These are phyloP conservation scores for Penicillium longicatenatum DNA, from an alignment of 495 filamentous ascomycete species.

Conservation along the genomic window DNA sequence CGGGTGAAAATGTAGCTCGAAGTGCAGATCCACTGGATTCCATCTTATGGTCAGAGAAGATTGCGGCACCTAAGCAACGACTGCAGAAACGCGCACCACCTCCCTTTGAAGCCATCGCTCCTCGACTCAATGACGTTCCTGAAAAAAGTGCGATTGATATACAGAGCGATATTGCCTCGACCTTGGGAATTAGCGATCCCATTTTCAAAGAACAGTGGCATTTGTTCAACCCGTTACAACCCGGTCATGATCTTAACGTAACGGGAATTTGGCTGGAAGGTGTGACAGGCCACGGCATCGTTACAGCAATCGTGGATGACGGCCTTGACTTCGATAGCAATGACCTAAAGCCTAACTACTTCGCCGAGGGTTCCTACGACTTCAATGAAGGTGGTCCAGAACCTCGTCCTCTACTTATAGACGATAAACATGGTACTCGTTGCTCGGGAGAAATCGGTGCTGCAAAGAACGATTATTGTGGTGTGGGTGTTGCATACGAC, in stretches of 20 bases:
- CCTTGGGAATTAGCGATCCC: slow-evolving; percentile 78
- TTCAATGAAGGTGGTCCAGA: slow-evolving; percentile 84
- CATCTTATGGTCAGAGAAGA: slow-evolving; percentile 80
- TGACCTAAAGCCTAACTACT: slow-evolving; percentile 90
- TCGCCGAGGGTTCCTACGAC: slow-evolving; percentile 87
- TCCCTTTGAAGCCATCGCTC: slow-evolving; percentile 23
- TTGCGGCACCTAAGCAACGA: slow-evolving; percentile 63
- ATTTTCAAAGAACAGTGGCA: slow-evolving; percentile 97
- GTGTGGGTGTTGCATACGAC: slow-evolving; percentile 91
- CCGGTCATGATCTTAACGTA: slow-evolving; percentile 92
- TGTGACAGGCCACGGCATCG: slow-evolving; percentile 87
- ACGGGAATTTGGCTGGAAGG: slow-evolving; percentile 88
- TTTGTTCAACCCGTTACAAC: slow-evolving; percentile 77
- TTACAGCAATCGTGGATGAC: slow-evolving; percentile 93
- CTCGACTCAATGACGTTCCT: slow-evolving; percentile 22
- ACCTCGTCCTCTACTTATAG: slow-evolving; percentile 73
- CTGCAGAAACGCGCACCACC: slow-evolving; percentile 75
- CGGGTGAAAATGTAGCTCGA: slow-evolving; percentile 41
- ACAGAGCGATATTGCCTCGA: slow-evolving; percentile 61
- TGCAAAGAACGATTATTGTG: slow-evolving; percentile 89
- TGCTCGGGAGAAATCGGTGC: slow-evolving; percentile 95
- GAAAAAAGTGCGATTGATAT: slow-evolving; percentile 53
- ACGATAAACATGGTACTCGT: slow-evolving; percentile 89
- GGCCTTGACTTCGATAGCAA: slow-evolving; percentile 97
- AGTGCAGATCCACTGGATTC: slow-evolving; percentile 65